phyloP scores from a whole-genome alignment of 1,139 yeast species.

The Protomyces pachydermus region DNA sequence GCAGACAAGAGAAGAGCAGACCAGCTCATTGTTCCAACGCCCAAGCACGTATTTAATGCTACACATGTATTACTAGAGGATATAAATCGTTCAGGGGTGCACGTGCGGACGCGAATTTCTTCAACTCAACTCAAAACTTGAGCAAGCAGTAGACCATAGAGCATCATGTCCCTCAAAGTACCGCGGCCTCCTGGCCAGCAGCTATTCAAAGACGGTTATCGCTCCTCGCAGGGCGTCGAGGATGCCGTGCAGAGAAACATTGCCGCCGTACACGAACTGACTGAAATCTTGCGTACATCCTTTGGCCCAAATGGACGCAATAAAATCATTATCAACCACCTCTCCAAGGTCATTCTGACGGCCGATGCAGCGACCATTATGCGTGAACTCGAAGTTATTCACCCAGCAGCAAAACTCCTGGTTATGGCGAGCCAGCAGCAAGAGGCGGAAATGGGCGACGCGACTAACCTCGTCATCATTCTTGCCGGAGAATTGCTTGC shows the following conservation, averaged over 20 bases:
- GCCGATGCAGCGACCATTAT: constrained; percentile 97
- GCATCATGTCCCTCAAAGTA: constrained; percentile 72
- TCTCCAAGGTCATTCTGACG: constrained; percentile 82
- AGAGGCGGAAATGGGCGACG: constrained; percentile 81
- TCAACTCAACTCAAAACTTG: neutral
- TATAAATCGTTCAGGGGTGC: neutral
- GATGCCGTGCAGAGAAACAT: constrained; percentile 92
- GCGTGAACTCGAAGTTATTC: constrained; percentile 87
- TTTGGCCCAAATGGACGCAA: constrained; percentile 98
- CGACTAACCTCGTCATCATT: constrained; percentile 63
- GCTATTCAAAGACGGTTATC: constrained; percentile 93
- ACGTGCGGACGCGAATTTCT: neutral
- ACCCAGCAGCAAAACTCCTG: constrained; percentile 92
- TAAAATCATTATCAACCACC: constrained; percentile 51
- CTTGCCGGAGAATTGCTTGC: constrained; percentile 89
- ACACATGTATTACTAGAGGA: too few relatives aligned
- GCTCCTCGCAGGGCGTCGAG: constrained; percentile 78
- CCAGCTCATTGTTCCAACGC: too few relatives aligned
- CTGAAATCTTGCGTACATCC: constrained; percentile 84
- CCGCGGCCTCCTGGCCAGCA: constrained; percentile 94
- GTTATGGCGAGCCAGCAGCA: constrained; percentile 98
- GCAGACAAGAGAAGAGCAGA: too few relatives aligned
- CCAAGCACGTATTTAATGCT: too few relatives aligned
- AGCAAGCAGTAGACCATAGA: neutral
- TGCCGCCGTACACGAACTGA: constrained; percentile 89